These are phyloP conservation scores for Exutisphaerella laricina DNA, from an alignment of 2,329 filamentous ascomycete species.

Conservation along the genomic window DNA sequence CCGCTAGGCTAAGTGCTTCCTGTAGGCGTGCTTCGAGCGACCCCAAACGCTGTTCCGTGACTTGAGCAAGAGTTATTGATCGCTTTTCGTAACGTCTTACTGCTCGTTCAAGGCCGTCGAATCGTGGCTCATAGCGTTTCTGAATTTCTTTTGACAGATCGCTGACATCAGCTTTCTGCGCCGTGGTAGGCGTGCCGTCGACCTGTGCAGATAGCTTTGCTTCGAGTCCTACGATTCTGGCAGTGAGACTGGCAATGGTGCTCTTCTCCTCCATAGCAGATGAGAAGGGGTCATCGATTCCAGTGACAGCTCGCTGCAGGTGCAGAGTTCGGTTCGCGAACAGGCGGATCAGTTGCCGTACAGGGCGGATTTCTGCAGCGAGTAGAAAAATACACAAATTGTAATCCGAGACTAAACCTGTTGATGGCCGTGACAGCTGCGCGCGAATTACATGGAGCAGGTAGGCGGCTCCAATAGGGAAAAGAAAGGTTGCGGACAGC, in stretches of 20 bases:
- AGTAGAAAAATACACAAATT: constrained; percentile 88
- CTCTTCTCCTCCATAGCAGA: constrained; percentile 29
- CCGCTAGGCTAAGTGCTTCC: constrained; percentile 75
- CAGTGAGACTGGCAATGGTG: constrained; percentile 28
- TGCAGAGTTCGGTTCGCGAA: constrained; percentile 73
- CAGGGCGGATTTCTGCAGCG: constrained; percentile 76
- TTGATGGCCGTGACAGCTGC: constrained; percentile 75
- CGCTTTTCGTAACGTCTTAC: constrained; percentile 90
- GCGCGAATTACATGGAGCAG: constrained; percentile 74
- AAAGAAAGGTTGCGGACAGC: constrained; percentile 69
- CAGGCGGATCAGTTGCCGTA: constrained; percentile 75
- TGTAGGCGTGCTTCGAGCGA: constrained; percentile 65
- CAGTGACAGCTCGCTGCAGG: constrained; percentile 65
- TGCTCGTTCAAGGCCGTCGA: constrained; percentile 82
- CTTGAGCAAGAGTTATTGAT: constrained; percentile 65
- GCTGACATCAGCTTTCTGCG: constrained; percentile 30
- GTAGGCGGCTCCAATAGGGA: constrained; percentile 74
- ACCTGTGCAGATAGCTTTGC: constrained; percentile 26
- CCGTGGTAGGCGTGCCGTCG: constrained; percentile 22
- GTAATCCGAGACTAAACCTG: constrained; percentile 84
- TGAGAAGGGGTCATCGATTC: constrained; percentile 22
- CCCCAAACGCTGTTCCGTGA: constrained; percentile 69
- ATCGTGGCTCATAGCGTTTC: constrained; percentile 67
- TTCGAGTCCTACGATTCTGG: constrained; percentile 31
- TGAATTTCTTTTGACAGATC: constrained; percentile 49